A percentile compares a stretch with the other conserved stretches of the same genome.
Conservation (phyloP, 768 basidiomycete genomes). For the Leucocoprinus leucothites region DNA sequence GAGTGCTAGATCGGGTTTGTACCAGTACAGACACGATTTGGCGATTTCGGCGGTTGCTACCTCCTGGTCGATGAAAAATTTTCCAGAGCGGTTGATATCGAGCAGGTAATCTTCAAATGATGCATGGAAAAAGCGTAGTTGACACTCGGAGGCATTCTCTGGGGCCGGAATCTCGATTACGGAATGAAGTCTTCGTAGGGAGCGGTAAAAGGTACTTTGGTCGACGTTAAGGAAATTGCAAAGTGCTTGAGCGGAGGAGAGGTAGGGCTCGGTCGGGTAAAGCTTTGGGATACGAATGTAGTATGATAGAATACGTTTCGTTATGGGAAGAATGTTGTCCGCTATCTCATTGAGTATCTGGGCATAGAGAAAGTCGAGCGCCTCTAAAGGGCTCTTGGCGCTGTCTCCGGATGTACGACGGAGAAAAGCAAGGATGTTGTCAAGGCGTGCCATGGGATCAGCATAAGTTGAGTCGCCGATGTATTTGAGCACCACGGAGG, state of each 20-base stretch:
- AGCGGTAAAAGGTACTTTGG: not conserved
- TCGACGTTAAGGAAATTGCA: not conserved
- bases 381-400: not conserved
- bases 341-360: not conserved
- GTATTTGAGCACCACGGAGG: not conserved
- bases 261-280: not conserved
- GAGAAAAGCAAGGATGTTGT: not conserved
- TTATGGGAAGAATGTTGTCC: not conserved
- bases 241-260: not conserved
- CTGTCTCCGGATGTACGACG: not conserved
- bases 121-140: not conserved
- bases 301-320: not conserved
- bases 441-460: not conserved
- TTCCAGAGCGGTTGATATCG: not conserved
- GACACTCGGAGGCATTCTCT: not conserved
- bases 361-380: conserved; percentile 6
- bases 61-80: not conserved
- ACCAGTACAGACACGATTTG: not conserved
- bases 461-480: not conserved
- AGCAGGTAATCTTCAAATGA: conserved; percentile 1
- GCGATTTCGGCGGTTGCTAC: not conserved
- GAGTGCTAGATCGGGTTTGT: not conserved
- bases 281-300: not conserved
- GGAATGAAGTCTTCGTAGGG: not conserved
- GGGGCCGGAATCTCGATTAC: not conserved